Evolutionary conservation across 2,329 filamentous ascomycete species (phyloP).

Genomic region (Elsinoe necatrix): DNA sequence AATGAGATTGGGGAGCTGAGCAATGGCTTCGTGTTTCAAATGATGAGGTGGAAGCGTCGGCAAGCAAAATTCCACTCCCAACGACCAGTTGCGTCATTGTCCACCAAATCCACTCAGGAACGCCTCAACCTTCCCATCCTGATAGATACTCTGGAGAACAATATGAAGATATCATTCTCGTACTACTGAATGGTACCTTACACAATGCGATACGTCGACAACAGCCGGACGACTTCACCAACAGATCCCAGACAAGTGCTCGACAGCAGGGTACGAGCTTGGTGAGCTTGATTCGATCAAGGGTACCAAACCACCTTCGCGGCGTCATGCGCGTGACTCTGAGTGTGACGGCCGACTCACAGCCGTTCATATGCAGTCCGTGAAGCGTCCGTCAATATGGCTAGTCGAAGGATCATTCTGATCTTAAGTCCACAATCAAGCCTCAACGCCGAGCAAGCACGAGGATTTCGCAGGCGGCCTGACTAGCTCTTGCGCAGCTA

Average conservation of each 20-base stretch:
- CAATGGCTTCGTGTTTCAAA: slow-evolving; percentile 1
- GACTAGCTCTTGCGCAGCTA: neutral
- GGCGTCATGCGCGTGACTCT: too few species aligned
- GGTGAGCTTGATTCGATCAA: neutral
- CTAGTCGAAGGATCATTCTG: neutral
- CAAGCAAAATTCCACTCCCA: neutral
- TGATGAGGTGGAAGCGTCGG: neutral
- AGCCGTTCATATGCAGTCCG: too few species aligned
- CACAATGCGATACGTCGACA: neutral
- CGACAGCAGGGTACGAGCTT: neutral
- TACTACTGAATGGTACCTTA: too few species aligned
- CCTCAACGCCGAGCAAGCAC: neutral
- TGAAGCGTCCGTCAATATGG: too few species aligned
- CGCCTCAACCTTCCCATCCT: neutral
- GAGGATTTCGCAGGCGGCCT: neutral
- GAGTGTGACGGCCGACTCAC: too few species aligned
- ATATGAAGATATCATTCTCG: too few species aligned
- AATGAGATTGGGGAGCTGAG: neutral
- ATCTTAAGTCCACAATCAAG: neutral
- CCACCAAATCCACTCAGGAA: neutral
- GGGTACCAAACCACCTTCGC: neutral
- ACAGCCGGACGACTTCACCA: neutral
- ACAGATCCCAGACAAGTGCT: neutral
- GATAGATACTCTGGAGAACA: too few species aligned
- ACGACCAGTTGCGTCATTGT: neutral